Conservation (phyloP, 768 basidiomycete species). For the Podaxis sp. region DNA sequence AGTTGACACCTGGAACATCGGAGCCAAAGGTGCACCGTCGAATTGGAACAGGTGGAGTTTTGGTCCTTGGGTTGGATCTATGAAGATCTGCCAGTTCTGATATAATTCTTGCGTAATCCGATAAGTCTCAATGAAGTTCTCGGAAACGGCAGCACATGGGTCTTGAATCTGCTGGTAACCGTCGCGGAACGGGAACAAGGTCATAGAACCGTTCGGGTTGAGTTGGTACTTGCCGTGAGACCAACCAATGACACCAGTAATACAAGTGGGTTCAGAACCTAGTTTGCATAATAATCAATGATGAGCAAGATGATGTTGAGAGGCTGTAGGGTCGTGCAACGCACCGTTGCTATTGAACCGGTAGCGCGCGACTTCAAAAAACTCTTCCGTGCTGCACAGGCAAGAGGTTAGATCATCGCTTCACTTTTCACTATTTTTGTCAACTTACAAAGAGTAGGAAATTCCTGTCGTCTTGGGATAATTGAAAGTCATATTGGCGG, state of each 20-base stretch:
- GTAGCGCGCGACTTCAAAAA: constrained; percentile 90
- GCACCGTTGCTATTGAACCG: constrained; percentile 85
- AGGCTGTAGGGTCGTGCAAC: constrained; percentile 19
- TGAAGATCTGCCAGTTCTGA: constrained; percentile 67
- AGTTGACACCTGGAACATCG: constrained; percentile 62
- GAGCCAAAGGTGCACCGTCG: constrained; percentile 76
- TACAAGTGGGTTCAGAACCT: constrained; percentile 87
- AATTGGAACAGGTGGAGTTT: constrained; percentile 78
- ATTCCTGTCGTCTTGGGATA: constrained; percentile 88
- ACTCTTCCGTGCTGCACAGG: constrained; percentile 66
- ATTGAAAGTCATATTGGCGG: constrained; percentile 75
- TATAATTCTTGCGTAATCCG: constrained; percentile 67
- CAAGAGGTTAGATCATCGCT: background rate
- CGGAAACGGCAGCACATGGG: constrained; percentile 81
- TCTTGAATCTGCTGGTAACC: constrained; percentile 96
- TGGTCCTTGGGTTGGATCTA: constrained; percentile 58
- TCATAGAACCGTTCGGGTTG: constrained; percentile 77
- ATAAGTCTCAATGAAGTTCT: constrained; percentile 82
- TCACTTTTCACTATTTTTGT: background rate
- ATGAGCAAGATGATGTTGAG: constrained; percentile 1
- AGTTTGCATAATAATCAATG: background rate
- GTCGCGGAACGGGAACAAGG: constrained; percentile 73
- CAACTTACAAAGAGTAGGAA: constrained; percentile 85
- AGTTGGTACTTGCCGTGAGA: constrained; percentile 79
- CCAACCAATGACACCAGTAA: constrained; percentile 87